Conservation (phyloP, 805 yeast genomes). For the Hermanozyma aechmeae region DNA sequence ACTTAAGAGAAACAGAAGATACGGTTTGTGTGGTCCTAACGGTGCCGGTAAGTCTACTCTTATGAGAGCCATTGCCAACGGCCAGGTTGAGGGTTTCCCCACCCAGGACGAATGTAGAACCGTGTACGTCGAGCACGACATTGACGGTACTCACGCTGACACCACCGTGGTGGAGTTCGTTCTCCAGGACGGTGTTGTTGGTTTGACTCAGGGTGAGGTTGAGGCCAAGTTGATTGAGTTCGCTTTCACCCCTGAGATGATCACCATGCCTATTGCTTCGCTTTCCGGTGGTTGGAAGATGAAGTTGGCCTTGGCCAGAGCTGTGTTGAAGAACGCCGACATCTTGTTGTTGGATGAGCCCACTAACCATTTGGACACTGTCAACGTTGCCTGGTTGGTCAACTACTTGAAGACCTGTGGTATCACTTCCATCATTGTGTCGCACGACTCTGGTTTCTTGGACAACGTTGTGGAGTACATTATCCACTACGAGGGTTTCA, state of each 20-base stretch:
- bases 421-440: slow-evolving; percentile 95
- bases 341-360: slow-evolving; percentile 98
- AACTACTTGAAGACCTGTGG: slow-evolving; percentile 99
- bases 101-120: slow-evolving; percentile 98
- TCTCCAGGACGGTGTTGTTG: slow-evolving; percentile 69
- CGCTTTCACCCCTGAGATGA: slow-evolving; percentile 91
- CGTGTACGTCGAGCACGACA: slow-evolving; percentile 99
- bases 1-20: slow-evolving; percentile 98
- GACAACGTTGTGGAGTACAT: slow-evolving; percentile 96
- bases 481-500: slow-evolving; percentile 99
- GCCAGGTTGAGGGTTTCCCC: slow-evolving; percentile 99
- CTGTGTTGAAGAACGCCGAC: slow-evolving; percentile 97
- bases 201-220: slow-evolving; percentile 62
- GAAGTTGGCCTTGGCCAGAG: slow-evolving; percentile 99
- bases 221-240: slow-evolving; percentile 75
- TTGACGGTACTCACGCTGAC: slow-evolving; percentile 96
- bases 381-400: slow-evolving; percentile 99
- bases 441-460: slow-evolving; percentile 99
- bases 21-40: slow-evolving; percentile 79
- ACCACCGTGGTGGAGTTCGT: slow-evolving; percentile 92
- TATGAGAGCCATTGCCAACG: slow-evolving; percentile 96
- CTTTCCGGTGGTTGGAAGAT: slow-evolving; percentile 99
- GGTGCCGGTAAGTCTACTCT: slow-evolving; percentile 50
- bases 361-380: slow-evolving; percentile 99
- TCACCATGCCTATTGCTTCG: slow-evolving; percentile 86